These are phyloP conservation scores for Fusarium sp. DNA, from an alignment of 2,329 filamentous ascomycete species.

Conservation along the genomic window DNA sequence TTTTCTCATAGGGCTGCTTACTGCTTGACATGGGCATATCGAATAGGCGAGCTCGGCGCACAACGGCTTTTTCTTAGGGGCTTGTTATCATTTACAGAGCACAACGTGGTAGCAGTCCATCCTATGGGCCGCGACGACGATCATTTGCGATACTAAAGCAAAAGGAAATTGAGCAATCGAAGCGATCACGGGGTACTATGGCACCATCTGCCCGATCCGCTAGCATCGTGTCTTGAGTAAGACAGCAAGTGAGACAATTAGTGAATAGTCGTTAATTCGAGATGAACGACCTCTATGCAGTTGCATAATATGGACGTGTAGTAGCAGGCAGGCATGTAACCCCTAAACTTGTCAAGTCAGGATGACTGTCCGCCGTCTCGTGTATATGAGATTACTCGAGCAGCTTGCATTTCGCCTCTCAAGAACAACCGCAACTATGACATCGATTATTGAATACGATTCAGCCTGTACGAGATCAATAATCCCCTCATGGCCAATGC, in stretches of 20 bases:
- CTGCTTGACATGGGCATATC: conserved; percentile 22
- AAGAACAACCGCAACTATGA: not conserved
- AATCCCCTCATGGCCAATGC: conserved; percentile 41
- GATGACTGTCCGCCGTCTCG: not conserved
- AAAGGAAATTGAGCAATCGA: conserved; percentile 26
- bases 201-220: conserved; percentile 31
- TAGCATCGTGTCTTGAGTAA: not conserved
- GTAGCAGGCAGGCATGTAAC: not conserved
- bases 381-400: conserved; percentile 18
- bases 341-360: not conserved
- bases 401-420: not conserved
- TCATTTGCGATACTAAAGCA: conserved; percentile 21
- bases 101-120: conserved; percentile 17
- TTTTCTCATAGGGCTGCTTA: conserved; percentile 41
- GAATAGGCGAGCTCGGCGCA: conserved; percentile 38
- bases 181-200: conserved; percentile 33
- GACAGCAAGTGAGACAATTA: not conserved
- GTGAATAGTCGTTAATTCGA: not conserved
- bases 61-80: conserved; percentile 16
- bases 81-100: conserved; percentile 2
- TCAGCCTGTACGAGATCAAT: conserved; percentile 6
- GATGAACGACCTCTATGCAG: not conserved
- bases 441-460: not conserved
- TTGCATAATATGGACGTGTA: not conserved
- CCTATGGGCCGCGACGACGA: conserved; percentile 10